Base-by-base conservation (phyloP, 805 yeast species). In the Komagataella mondaviorum region DNA sequence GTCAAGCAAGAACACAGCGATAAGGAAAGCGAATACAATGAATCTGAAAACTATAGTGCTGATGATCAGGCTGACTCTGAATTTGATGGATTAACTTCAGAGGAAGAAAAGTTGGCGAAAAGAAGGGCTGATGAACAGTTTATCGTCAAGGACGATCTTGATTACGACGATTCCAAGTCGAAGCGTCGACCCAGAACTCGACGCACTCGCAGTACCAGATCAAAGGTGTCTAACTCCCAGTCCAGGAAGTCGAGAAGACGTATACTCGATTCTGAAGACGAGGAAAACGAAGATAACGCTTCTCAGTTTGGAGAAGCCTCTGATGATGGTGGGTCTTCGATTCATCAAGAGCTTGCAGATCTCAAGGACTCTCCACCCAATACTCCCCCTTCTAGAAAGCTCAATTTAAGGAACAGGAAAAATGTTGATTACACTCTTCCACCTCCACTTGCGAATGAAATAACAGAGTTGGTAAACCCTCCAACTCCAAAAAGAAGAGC, bases 351-450 rank as follows among this genome's bases (percentile, higher is more conserved):
- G 61, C 69, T 86, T 14, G 77, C 76, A 51, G 88, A 82, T 23
- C 62, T 85, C 47, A 76, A 79, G 59, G 82, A 80, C 54, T 80
- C 82, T 12, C 81, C 87, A 2, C 75, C 77, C 3, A 68, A 75
- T 23, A 71, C 77, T 3, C 68, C 74, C 4, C 68, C 65, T 20
- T 76, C 73, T 49, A 71, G 78, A 51, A 71, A 81, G 57, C 66
- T 72, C 47, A 52, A 55, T 5, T 64, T 83, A 20, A 73, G 90
- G 51, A 83, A 81, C 55, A 65, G 89, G 55, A 80, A 89, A 52
- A 81, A 81, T 23, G 81, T 90, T 8, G 85, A 89, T 60, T 89
- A 89, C 63, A 77, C 83, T 12, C 71, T 89, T 7, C 91, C 96
- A 0, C 96, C 96, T 1, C 96, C 96, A 3, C 70, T 87, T 3